These are phyloP conservation scores for Edaphochlamys debaryana DNA, from an alignment of 139 green algal species.

Conservation along the genomic window DNA sequence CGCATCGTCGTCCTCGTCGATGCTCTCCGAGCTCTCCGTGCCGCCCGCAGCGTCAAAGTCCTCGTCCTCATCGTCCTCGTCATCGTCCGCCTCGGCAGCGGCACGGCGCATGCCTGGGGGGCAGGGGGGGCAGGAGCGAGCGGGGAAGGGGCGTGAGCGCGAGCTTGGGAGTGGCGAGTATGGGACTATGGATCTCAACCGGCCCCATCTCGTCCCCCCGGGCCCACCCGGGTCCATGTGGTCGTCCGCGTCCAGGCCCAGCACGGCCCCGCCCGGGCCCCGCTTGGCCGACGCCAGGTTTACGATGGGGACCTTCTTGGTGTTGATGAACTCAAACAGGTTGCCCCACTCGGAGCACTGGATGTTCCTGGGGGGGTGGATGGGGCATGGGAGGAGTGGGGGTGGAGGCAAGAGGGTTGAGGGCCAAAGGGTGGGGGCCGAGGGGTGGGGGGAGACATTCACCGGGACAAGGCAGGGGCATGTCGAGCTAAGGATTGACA, in stretches of 20 bases:
- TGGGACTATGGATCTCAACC: no score
- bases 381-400: no score
- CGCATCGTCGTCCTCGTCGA: constrained; percentile 56
- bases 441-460: no score
- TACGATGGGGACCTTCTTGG: constrained; percentile 86
- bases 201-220: no score
- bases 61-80: constrained; percentile 75
- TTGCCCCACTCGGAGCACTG: constrained; percentile 88
- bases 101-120: constrained; percentile 54
- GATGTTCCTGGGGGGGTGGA: constrained; percentile 93
- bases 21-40: constrained; percentile 38
- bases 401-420: no score
- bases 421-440: no score
- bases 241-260: constrained; percentile 60
- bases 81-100: constrained; percentile 58
- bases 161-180: no score
- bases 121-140: no score
- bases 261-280: constrained; percentile 62
- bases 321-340: constrained; percentile 92
- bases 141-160: no score
- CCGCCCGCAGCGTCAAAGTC: constrained; percentile 59
- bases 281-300: constrained; percentile 82
- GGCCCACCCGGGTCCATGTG: constrained; percentile 76
- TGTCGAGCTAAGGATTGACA: no score
- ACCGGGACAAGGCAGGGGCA: no score